Evolutionary conservation across 2,329 filamentous ascomycete species (phyloP), one percentile per base, ranked within the genome.

Genomic region (Scedosporium apiospermum): DNA sequence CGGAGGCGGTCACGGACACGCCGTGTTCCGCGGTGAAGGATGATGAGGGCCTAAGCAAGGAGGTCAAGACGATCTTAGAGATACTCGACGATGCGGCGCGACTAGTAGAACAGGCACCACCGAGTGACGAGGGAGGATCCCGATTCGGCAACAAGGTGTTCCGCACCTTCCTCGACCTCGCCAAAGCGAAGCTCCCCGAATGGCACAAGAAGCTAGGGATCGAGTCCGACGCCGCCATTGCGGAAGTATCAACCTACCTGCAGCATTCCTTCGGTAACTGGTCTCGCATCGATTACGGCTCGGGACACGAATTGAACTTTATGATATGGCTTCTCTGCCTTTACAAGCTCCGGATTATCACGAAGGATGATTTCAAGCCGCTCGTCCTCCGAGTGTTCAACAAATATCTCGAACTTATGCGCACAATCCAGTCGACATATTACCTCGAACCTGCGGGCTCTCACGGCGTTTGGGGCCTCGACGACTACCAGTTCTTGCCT

Each of bases 381-480:
- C 73, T 98, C 26, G 86, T 91, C 1, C 83, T 98, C 57, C 79
- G 84, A 63, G 85, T 97, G 62, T 96, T 98, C 72, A 80, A 85
- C 38, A 85, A 86, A 61, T 99, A 99, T 72, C 84, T 99, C 57
- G 76, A 79, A 59, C 80, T 98, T 63, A 96, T 98, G 92, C 91
- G 93, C 62, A 80, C 83, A 26, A 83, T 98, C 16, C 95, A 99
- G 74, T 87, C 86, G 66, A 91, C 91, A 3, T 99, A 99, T 76
- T 99, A 99, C 71, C 87, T 99, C 60, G 95, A 99, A 71, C 95
- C 95, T 2, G 95, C 95, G 0, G 95, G 95, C 14, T 97, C 93
- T 0, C 95, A 99, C 73, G 95, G 95, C 49, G 95, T 99, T 26
- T 99, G 95, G 95, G 95, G 95, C 18, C 79, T 99, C 1, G 95